Conservation (phyloP, 2,329 filamentous ascomycete species). For the Clonostachys rosea region DNA sequence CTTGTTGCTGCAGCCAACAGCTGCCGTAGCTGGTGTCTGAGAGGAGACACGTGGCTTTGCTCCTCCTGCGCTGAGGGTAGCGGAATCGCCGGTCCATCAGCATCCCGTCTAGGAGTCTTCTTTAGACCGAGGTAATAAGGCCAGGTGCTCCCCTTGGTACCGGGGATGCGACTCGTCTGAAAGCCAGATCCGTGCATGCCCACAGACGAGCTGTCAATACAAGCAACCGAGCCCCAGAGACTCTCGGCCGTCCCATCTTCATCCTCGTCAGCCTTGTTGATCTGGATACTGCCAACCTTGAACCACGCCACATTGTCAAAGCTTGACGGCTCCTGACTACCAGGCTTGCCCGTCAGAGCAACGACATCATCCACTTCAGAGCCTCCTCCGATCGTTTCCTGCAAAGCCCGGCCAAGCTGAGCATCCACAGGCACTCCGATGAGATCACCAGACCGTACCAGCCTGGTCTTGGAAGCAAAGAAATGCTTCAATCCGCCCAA, state of each 20-base stretch:
- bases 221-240: constrained; percentile 80
- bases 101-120: constrained; percentile 48
- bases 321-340: constrained; percentile 12
- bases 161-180: constrained; percentile 75
- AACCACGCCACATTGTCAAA: constrained; percentile 82
- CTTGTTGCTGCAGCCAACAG: constrained; percentile 87
- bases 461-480: constrained; percentile 76
- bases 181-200: constrained; percentile 90
- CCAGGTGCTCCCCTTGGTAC: constrained; percentile 74
- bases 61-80: constrained; percentile 33
- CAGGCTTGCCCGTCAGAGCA: constrained; percentile 38
- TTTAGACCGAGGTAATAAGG: constrained; percentile 83
- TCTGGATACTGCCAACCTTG: constrained; percentile 71
- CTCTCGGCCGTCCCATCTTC: constrained; percentile 61
- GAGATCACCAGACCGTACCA: constrained; percentile 83
- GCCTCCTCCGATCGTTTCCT: constrained; percentile 58
- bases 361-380: constrained; percentile 69
- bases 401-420: constrained; percentile 74
- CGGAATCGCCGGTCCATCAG: constrained; percentile 29
- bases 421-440: constrained; percentile 88
- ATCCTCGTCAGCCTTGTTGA: constrained; percentile 46
- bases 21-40: constrained; percentile 72
- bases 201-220: constrained; percentile 81
- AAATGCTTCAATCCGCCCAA: constrained; percentile 84
- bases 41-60: constrained; percentile 47